A percentile compares a stretch with the other conserved stretches of the same genome.
Conservation (phyloP, 805 yeast species). For the Diddensiella caesifluorescens region DNA sequence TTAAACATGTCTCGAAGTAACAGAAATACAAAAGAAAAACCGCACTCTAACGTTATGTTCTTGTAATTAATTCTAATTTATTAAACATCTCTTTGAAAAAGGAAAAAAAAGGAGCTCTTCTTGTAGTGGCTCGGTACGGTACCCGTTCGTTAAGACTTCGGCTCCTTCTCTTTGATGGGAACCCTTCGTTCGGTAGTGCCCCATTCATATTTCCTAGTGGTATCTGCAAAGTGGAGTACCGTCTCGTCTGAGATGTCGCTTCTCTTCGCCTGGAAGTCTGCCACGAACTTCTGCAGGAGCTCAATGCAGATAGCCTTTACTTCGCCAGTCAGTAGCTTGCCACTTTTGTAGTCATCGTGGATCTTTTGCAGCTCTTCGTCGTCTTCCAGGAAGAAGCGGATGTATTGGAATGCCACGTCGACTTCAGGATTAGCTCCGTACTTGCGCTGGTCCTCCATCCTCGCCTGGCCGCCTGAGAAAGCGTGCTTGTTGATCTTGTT, state of each 20-base stretch:
- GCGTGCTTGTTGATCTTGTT: constrained; percentile 96
- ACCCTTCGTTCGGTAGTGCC: constrained; percentile 72
- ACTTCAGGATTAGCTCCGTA: constrained; percentile 92
- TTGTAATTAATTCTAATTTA: not conserved
- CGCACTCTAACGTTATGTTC: not conserved
- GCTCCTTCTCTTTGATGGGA: constrained; percentile 47
- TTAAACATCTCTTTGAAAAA: constrained; percentile 3
- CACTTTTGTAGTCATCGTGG: constrained; percentile 62
- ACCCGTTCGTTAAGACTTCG: too few species aligned
- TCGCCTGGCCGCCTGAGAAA: constrained; percentile 86
- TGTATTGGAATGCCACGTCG: constrained; percentile 91
- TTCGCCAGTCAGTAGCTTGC: constrained; percentile 87
- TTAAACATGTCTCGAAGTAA: constrained; percentile 40
- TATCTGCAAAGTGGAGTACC: constrained; percentile 60
- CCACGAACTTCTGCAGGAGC: constrained; percentile 72
- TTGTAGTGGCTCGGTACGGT: too few species aligned
- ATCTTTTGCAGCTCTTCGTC: constrained; percentile 67
- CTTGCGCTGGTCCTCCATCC: constrained; percentile 84
- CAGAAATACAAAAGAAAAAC: not conserved
- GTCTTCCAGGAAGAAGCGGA: constrained; percentile 84
- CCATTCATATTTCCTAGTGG: constrained; percentile 66
- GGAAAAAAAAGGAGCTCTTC: too few species aligned
- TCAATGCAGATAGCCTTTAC: constrained; percentile 84
- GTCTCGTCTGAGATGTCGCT: constrained; percentile 54
- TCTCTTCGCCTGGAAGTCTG: constrained; percentile 76